phyloP scores from a whole-genome alignment of 257 asterid species.

The Penstemon davidsonii region DNA sequence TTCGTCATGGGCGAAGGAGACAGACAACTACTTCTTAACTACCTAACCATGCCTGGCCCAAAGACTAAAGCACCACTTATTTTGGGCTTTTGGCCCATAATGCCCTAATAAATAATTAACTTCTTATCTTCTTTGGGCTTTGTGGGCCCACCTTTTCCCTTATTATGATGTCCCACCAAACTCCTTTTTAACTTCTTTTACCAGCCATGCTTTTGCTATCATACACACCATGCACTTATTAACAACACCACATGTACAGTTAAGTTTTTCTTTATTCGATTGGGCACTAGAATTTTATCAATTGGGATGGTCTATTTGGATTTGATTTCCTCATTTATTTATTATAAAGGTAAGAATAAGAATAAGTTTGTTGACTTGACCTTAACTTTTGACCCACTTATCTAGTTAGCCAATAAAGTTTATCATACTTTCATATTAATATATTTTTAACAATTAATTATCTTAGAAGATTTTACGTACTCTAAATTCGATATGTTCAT shows the following conservation, averaged over 20 bases:
- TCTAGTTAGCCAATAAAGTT: neutral
- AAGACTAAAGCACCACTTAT: too few species aligned
- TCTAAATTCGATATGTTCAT: too few species aligned
- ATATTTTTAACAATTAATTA: too few species aligned
- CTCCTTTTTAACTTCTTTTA: conserved; percentile 29
- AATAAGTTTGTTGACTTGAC: neutral
- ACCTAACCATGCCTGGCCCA: conserved; percentile 25
- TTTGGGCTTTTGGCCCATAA: conserved; percentile 30
- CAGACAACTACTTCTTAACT: neutral
- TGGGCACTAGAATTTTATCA: too few species aligned
- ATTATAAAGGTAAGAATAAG: neutral
- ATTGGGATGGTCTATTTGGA: neutral
- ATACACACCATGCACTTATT: conserved; percentile 27
- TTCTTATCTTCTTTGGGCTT: conserved; percentile 33
- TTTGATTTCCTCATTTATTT: neutral
- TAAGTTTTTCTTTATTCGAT: too few species aligned
- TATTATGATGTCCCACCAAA: conserved; percentile 44
- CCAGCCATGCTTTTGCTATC: conserved; percentile 41
- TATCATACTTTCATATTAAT: neutral
- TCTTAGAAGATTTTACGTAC: too few species aligned
- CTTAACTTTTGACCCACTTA: neutral
- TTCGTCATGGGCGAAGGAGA: conserved; percentile 29
- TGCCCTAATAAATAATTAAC: conserved; percentile 20
- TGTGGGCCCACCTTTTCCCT: neutral
- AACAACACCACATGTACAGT: neutral